Evolutionary conservation across 1,139 yeast genomes (phyloP).

Genomic region (Ashbya aceris): DNA sequence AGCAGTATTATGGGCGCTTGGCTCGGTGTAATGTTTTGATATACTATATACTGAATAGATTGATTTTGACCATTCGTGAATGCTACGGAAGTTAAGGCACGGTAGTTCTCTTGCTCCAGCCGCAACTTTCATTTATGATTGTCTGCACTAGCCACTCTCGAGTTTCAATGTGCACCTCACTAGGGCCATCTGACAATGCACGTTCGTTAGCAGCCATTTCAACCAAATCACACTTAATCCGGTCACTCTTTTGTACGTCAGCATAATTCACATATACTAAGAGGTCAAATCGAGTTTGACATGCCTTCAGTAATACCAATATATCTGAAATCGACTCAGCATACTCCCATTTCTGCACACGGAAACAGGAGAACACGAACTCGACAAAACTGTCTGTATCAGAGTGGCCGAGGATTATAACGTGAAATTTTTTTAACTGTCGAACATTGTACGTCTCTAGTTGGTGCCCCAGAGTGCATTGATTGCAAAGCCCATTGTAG

Average conservation of each 20-base stretch:
- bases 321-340: neutral
- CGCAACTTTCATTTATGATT: slow-evolving; percentile 39
- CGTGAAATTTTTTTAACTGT: slow-evolving; percentile 13
- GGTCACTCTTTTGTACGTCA: neutral
- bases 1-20: too few species aligned
- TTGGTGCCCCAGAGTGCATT: slow-evolving; percentile 13
- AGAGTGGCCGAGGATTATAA: slow-evolving; percentile 21
- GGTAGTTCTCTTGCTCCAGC: neutral
- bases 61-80: neutral
- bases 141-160: slow-evolving; percentile 79
- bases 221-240: neutral
- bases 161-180: slow-evolving; percentile 17
- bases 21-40: too few species aligned
- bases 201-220: neutral
- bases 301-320: neutral
- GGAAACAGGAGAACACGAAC: slow-evolving; percentile 21
- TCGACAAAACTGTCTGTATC: slow-evolving; percentile 21
- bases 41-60: too few species aligned
- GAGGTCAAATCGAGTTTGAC: neutral
- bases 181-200: neutral
- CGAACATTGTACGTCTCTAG: slow-evolving; percentile 8
- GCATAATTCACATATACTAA: slow-evolving; percentile 1
- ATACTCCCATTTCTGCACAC: slow-evolving; percentile 11
- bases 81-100: neutral
- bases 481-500: slow-evolving; percentile 30